Conservation (phyloP, 2,329 filamentous ascomycete species). For the Pseudocercospora pini-densiflorae region DNA sequence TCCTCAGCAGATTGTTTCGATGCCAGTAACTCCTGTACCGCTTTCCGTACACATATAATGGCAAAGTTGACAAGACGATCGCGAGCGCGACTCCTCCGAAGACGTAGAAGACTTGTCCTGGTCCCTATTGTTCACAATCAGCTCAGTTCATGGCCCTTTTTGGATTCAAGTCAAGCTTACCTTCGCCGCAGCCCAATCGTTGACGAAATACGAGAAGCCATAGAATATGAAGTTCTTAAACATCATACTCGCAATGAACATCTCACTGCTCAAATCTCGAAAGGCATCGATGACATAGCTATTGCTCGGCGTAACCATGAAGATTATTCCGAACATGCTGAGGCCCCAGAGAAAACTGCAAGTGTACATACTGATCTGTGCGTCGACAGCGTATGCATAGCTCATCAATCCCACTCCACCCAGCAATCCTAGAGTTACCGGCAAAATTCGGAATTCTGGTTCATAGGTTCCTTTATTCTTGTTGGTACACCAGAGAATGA, state of each 20-base stretch:
- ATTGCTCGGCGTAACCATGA: background rate
- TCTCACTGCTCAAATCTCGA: background rate
- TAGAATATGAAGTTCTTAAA: background rate
- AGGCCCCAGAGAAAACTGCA: background rate
- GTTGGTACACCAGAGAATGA: background rate
- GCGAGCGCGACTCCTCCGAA: background rate
- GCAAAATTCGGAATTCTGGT: background rate
- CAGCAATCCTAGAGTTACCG: background rate
- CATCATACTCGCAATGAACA: background rate
- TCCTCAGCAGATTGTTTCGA: background rate
- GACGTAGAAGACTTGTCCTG: constrained; percentile 1
- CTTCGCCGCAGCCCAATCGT: background rate
- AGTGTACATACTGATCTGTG: background rate
- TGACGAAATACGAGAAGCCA: background rate
- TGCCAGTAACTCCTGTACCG: background rate
- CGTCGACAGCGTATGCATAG: background rate
- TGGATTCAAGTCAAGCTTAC: background rate
- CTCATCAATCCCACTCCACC: background rate
- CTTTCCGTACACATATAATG: background rate
- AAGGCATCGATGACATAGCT: background rate
- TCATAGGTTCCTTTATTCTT: background rate
- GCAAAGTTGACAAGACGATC: background rate
- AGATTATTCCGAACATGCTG: background rate
- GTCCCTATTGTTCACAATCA: background rate
- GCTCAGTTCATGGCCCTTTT: background rate